Conservation (phyloP, 495 filamentous ascomycete genomes). For the Penicilliopsis zonata region DNA sequence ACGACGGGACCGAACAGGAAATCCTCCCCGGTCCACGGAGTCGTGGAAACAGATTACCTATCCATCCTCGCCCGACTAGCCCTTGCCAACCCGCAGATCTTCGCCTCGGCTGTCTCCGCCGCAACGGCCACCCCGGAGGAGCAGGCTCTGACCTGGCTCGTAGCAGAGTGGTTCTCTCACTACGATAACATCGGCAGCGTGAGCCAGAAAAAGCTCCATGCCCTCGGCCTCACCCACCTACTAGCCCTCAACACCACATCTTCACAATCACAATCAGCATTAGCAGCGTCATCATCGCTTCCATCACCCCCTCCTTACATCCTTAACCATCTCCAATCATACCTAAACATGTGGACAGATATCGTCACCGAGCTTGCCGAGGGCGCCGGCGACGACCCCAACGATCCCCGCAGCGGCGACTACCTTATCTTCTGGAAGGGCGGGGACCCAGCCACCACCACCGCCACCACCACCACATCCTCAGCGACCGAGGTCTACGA, state of each 20-base stretch:
- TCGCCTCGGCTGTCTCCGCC: constrained; percentile 41
- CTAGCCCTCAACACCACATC: constrained; percentile 49
- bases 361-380: constrained; percentile 50
- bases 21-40: constrained; percentile 46
- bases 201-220: constrained; percentile 67
- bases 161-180: constrained; percentile 78
- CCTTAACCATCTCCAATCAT: constrained; percentile 46
- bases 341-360: constrained; percentile 60
- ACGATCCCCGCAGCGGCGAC: constrained; percentile 24
- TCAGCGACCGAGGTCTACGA: constrained; percentile 17
- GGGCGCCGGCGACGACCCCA: constrained; percentile 27
- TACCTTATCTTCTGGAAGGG: constrained; percentile 43
- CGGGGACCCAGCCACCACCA: neutral
- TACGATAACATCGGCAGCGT: constrained; percentile 71
- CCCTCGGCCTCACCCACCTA: constrained; percentile 69
- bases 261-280: too few relatives aligned
- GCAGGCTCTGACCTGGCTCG: constrained; percentile 55
- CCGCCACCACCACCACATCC: constrained; percentile 13
- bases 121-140: constrained; percentile 29
- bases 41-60: constrained; percentile 74
- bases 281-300: too few relatives aligned
- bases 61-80: constrained; percentile 70
- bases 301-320: constrained; percentile 39
- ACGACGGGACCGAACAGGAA: constrained; percentile 64
- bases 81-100: constrained; percentile 51